These are phyloP conservation scores for Naumovozyma castellii DNA, from an alignment of 805 yeast species.

Conservation along the genomic window DNA sequence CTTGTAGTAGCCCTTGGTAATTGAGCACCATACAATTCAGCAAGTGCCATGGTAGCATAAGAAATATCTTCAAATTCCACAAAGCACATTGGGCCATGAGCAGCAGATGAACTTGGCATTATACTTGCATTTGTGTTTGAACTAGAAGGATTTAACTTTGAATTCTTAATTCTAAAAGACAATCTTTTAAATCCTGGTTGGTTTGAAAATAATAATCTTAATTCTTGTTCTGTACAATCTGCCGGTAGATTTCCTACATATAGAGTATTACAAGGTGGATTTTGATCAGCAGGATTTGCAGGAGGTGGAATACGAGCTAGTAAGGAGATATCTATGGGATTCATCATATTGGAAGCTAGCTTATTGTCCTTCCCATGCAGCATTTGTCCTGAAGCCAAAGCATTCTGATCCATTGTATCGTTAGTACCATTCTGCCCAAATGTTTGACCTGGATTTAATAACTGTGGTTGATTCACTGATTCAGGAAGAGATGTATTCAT, in stretches of 20 bases:
- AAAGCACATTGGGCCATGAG: slow-evolving; percentile 98
- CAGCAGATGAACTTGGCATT: slow-evolving; percentile 30
- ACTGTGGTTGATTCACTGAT: not conserved
- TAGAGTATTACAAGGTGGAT: slow-evolving; percentile 95
- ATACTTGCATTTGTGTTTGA: not conserved
- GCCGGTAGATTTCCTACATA: slow-evolving; percentile 97
- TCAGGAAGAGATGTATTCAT: not conserved
- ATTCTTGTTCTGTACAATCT: slow-evolving; percentile 89
- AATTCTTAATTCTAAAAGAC: slow-evolving; percentile 73
- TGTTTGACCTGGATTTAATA: not conserved
- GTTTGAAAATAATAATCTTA: slow-evolving; percentile 74
- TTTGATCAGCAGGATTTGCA: slow-evolving; percentile 97
- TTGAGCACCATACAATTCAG: slow-evolving; percentile 87
- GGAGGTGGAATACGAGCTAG: slow-evolving; percentile 80
- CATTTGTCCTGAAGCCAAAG: not conserved
- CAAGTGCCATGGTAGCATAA: slow-evolving; percentile 86
- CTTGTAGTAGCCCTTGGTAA: slow-evolving; percentile 60
- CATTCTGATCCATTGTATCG: not conserved
- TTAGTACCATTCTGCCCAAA: not conserved
- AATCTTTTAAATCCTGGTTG: slow-evolving; percentile 89
- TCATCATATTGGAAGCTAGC: slow-evolving; percentile 13
- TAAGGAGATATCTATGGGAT: slow-evolving; percentile 55
- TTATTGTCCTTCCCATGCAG: not conserved
- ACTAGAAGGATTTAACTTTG: slow-evolving; percentile 9
- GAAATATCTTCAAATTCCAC: slow-evolving; percentile 96